These are phyloP conservation scores for Porcisia hertigi DNA, from an alignment of 208 protist genomes.

Conservation along the genomic window DNA sequence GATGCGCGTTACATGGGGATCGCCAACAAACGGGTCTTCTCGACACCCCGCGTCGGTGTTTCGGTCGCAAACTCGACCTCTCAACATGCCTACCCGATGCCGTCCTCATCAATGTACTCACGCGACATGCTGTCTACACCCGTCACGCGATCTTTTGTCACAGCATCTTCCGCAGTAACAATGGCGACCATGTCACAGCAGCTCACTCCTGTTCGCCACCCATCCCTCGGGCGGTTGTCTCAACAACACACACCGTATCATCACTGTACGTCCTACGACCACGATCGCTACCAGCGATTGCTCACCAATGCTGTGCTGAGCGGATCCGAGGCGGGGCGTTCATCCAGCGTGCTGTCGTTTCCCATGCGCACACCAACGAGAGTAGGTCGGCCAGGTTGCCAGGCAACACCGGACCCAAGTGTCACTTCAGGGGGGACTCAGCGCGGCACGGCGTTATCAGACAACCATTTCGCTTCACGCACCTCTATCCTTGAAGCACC, in stretches of 20 bases:
- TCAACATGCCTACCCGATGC: not conserved
- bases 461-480: not conserved
- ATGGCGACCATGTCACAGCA: slow-evolving; percentile 9
- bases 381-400: not conserved
- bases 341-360: slow-evolving; percentile 13
- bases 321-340: slow-evolving; percentile 4
- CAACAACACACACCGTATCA: slow-evolving; percentile 4
- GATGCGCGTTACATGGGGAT: slow-evolving; percentile 30
- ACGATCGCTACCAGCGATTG: slow-evolving; percentile 21
- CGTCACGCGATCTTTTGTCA: not conserved
- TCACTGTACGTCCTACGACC: slow-evolving; percentile 24
- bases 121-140: not conserved
- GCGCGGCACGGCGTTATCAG: not conserved
- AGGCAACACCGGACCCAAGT: slow-evolving; percentile 3
- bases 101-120: not conserved
- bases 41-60: slow-evolving; percentile 6
- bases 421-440: not conserved
- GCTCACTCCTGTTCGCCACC: slow-evolving; percentile 8
- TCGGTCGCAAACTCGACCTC: not conserved
- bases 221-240: slow-evolving; percentile 3
- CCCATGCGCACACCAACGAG: slow-evolving; percentile 10
- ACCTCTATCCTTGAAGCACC: not conserved
- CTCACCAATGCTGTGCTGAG: slow-evolving; percentile 28
- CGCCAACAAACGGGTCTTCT: slow-evolving; percentile 25
- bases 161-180: not conserved